phyloP scores from a whole-genome alignment of 768 basidiomycete species.

The Lactarius sanguifluus region DNA sequence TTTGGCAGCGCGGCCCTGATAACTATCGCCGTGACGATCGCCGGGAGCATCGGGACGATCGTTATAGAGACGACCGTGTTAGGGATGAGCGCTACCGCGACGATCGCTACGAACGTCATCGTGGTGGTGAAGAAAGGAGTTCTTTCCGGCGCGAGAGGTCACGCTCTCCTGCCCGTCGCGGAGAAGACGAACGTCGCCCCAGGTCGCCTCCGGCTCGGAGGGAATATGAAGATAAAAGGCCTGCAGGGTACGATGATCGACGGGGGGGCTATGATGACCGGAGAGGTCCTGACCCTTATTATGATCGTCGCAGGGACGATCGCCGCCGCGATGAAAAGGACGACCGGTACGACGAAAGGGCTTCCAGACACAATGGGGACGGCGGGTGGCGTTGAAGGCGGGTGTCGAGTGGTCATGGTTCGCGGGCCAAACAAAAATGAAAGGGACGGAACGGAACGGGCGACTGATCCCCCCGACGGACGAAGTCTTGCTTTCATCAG shows the following conservation, averaged over 20 bases:
- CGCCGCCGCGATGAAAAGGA: constrained; percentile 83
- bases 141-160: constrained; percentile 76
- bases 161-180: constrained; percentile 70
- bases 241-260: constrained; percentile 92
- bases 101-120: constrained; percentile 38
- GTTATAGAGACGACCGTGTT: constrained; percentile 44
- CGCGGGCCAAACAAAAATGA: constrained; percentile 23
- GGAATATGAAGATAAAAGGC: constrained; percentile 81
- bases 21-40: constrained; percentile 78
- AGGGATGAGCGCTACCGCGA: constrained; percentile 56
- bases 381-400: constrained; percentile 69
- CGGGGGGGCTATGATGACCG: constrained; percentile 81
- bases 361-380: constrained; percentile 74
- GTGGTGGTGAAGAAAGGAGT: constrained; percentile 51
- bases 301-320: constrained; percentile 86
- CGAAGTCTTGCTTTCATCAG: constrained; percentile 30
- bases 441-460: constrained; percentile 30
- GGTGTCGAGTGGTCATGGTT: constrained; percentile 30
- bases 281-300: constrained; percentile 81
- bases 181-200: constrained; percentile 76
- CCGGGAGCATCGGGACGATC: constrained; percentile 49
- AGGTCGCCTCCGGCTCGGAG: constrained; percentile 81
- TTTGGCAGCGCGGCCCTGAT: constrained; percentile 61
- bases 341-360: constrained; percentile 74
- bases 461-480: constrained; percentile 28